A percentile compares a stretch with the other conserved stretches of the same genome.
phyloP scores from a whole-genome alignment of 352 stramenopile species.

The Phytophthora litchii region DNA sequence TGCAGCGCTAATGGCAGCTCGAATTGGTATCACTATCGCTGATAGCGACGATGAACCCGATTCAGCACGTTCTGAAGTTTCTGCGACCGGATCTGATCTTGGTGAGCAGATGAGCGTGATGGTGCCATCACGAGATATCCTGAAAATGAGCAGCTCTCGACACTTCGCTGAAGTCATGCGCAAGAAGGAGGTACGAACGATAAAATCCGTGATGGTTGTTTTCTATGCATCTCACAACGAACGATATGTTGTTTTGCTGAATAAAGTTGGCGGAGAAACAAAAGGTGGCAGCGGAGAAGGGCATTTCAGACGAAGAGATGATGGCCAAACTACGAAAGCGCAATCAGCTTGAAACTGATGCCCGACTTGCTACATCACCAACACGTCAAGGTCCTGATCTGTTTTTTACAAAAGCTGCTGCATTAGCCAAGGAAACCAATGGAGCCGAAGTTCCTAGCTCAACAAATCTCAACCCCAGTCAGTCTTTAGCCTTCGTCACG shows the following conservation, averaged over 20 bases:
- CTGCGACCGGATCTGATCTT: conserved; percentile 26
- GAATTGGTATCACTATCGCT: conserved; percentile 32
- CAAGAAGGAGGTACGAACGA: conserved; percentile 71
- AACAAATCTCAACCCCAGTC: conserved; percentile 31
- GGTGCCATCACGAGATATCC: conserved; percentile 79
- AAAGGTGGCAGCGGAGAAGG: conserved; percentile 75
- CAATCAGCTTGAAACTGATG: conserved; percentile 70
- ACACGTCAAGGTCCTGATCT: conserved; percentile 44
- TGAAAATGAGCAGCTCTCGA: conserved; percentile 88
- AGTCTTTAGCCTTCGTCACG: conserved; percentile 73
- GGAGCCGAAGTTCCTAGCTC: conserved; percentile 1
- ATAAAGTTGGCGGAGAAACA: conserved; percentile 71
- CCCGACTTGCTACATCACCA: conserved; percentile 71
- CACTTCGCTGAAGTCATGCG: conserved; percentile 82
- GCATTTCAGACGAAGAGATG: conserved; percentile 87
- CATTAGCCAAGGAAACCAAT: conserved; percentile 33
- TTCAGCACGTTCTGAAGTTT: conserved; percentile 63
- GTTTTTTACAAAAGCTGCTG: conserved; percentile 37
- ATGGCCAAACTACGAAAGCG: conserved; percentile 78
- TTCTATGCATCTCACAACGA: conserved; percentile 1
- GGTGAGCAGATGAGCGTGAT: conserved; percentile 56
- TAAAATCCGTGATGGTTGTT: not conserved
- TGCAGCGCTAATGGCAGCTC: conserved; percentile 24
- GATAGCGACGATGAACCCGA: conserved; percentile 47
- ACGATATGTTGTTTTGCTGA: not conserved